A percentile compares a stretch with the other conserved stretches of the same genome.
These are phyloP conservation scores for Larix kaempferi DNA, from an alignment of 75 land plant genomes.

Conservation along the genomic window DNA sequence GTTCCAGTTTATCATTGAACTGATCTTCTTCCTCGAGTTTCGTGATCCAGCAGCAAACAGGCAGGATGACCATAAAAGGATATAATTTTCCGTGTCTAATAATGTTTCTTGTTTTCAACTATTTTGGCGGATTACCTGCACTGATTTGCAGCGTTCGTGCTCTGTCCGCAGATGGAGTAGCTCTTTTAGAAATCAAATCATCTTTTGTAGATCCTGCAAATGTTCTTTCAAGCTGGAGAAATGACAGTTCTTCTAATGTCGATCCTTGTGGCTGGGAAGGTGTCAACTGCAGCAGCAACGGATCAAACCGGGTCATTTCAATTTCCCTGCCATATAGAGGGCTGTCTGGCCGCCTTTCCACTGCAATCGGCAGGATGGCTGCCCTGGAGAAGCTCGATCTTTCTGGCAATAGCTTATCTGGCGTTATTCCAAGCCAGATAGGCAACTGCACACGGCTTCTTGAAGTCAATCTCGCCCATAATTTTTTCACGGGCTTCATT, in stretches of 20 bases:
- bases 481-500: conserved; percentile 22
- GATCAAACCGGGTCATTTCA: conserved; percentile 14
- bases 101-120: too few species aligned
- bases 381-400: conserved; percentile 30
- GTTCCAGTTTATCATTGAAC: too few species aligned
- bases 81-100: too few species aligned
- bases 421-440: conserved; percentile 36
- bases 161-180: background rate
- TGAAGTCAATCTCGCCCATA: conserved; percentile 31
- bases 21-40: too few species aligned
- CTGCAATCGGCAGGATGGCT: conserved; percentile 23
- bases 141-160: background rate
- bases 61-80: too few species aligned
- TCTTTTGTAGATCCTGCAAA: conserved; percentile 10
- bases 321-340: conserved; percentile 22
- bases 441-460: conserved; percentile 20
- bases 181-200: conserved; percentile 15
- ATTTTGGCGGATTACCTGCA: background rate
- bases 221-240: conserved; percentile 8
- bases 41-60: too few species aligned
- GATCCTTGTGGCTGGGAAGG: conserved; percentile 49
- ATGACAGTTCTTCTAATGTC: background rate
- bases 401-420: conserved; percentile 19
- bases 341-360: conserved; percentile 23
- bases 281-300: conserved; percentile 19